phyloP scores from a whole-genome alignment of 345 rosid genomes.

The Viola odorata region DNA sequence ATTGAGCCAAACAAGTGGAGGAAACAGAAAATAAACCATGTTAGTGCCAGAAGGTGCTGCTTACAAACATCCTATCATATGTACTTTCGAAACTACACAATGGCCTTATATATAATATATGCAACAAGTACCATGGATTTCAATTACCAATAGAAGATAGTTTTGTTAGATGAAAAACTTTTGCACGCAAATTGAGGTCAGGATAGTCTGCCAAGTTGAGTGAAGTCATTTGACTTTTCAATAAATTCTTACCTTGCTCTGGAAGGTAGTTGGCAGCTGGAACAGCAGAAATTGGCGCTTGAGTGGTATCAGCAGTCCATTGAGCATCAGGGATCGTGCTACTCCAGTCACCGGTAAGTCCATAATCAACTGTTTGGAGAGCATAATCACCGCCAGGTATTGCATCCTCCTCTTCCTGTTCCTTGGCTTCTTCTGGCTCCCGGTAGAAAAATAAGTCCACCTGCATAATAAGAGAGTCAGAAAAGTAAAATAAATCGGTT shows the following conservation, averaged over 20 bases:
- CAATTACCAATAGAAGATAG: too few species aligned
- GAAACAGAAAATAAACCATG: background rate
- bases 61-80: background rate
- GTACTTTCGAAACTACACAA: background rate
- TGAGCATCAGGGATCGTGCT: conserved; percentile 42
- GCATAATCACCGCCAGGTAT: conserved; percentile 29
- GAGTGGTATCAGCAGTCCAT: conserved; percentile 52
- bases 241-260: conserved; percentile 24
- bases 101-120: too few species aligned
- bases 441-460: conserved; percentile 25
- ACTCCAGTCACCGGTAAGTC: conserved; percentile 45
- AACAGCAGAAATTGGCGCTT: conserved; percentile 52
- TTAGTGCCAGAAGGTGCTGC: conserved; percentile 8
- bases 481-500: background rate
- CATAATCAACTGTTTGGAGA: conserved; percentile 29
- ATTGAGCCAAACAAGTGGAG: background rate
- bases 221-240: too few species aligned
- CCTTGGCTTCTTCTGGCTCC: conserved; percentile 25
- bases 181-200: too few species aligned
- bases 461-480: conserved; percentile 9
- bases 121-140: too few species aligned
- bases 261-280: conserved; percentile 37
- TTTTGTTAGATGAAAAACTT: too few species aligned
- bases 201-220: too few species aligned
- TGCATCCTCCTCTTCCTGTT: conserved; percentile 27